A percentile compares a stretch with the other conserved stretches of the same genome.
Evolutionary conservation across 169 alveolate species (phyloP).

Genomic region (Perkinsus olseni): DNA sequence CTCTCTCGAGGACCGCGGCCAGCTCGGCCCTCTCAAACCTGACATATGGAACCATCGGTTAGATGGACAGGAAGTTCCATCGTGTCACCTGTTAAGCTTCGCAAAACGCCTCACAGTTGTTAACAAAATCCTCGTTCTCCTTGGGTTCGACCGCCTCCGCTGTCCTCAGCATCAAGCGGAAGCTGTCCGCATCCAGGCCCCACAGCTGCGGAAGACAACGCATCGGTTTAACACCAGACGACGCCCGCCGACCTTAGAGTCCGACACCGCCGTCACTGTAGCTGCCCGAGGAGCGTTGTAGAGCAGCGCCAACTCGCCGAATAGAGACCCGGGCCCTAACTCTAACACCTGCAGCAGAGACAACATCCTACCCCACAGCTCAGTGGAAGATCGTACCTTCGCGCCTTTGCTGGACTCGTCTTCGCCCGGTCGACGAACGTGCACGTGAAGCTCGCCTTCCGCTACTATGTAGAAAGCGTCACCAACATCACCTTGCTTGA

Average conservation of each 20-base stretch:
- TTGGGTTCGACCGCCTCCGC: not conserved
- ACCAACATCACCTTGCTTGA: not conserved
- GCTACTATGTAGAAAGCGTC: not conserved
- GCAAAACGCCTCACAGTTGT: not conserved
- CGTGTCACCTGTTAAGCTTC: not conserved
- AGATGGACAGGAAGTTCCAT: no score
- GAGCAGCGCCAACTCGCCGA: not conserved
- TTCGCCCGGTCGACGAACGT: not conserved
- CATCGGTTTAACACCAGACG: not conserved
- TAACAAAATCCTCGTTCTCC: not conserved
- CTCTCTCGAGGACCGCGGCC: not conserved
- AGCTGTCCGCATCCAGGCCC: not conserved
- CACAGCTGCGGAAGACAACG: not conserved
- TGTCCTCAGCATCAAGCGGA: not conserved
- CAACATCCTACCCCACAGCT: no score
- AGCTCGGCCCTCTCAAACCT: not conserved
- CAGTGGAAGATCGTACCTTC: no score
- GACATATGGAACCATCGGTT: not conserved
- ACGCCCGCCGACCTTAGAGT: not conserved
- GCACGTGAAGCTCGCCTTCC: not conserved
- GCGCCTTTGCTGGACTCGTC: not conserved
- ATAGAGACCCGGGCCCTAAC: not conserved
- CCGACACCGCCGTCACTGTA: not conserved
- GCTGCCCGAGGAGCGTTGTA: not conserved
- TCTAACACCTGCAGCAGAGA: not conserved